A percentile compares a stretch with the other conserved stretches of the same genome.
Conservation (phyloP, 1,139 yeast species). For the Yamadazyma membranifaciens region DNA sequence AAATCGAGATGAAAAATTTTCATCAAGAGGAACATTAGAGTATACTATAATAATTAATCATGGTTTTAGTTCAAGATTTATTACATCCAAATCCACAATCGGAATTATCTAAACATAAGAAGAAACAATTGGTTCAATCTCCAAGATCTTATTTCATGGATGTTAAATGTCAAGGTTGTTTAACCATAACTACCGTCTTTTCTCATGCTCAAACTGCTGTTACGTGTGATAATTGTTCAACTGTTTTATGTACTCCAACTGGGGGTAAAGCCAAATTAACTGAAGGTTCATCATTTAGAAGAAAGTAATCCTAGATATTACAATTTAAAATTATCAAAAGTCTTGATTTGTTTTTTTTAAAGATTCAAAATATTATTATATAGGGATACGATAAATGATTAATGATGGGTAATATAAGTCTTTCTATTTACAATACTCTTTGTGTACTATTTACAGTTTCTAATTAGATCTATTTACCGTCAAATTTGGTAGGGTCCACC, state of each 20-base stretch:
- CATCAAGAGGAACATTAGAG: conserved; percentile 6
- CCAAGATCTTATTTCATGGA: conserved; percentile 99
- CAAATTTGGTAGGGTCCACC: conserved; percentile 22
- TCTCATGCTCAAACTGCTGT: conserved; percentile 99
- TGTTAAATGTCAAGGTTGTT: conserved; percentile 99
- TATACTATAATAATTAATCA: background rate
- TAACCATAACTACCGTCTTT: conserved; percentile 98
- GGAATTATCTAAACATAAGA: conserved; percentile 96
- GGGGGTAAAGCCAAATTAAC: conserved; percentile 99
- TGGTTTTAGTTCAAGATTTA: conserved; percentile 96
- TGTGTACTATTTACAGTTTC: conserved; percentile 5
- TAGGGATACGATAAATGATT: conserved; percentile 1
- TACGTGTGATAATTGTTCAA: conserved; percentile 97
- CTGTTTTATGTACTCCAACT: conserved; percentile 97
- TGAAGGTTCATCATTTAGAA: conserved; percentile 99
- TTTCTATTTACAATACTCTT: background rate
- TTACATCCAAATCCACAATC: conserved; percentile 97
- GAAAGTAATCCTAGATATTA: conserved; percentile 60
- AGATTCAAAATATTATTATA: background rate
- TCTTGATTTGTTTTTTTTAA: too few species aligned
- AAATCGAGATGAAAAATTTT: conserved; percentile 2
- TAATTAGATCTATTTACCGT: conserved; percentile 19
- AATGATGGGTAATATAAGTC: conserved; percentile 4
- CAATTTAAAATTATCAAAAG: too few species aligned
- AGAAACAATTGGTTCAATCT: conserved; percentile 93